Conservation (phyloP, 257 asterid genomes). For the Linderniella brevidens region DNA sequence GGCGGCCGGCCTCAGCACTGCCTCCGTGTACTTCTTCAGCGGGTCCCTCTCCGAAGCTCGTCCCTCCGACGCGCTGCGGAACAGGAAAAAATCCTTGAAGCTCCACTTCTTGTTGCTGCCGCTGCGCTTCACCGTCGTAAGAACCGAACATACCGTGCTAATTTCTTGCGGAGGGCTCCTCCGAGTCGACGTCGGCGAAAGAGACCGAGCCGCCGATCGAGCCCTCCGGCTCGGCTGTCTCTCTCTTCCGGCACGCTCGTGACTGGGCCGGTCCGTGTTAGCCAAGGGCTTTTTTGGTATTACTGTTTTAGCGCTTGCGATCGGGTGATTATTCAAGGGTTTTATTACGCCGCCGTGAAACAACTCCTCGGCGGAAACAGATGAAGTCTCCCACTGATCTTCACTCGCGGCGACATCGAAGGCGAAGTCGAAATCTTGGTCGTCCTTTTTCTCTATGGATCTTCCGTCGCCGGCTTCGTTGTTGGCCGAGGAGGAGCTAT, state of each 20-base stretch:
- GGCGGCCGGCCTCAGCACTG: constrained; percentile 13
- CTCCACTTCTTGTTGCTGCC: constrained; percentile 25
- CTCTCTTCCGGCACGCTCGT: constrained; percentile 9
- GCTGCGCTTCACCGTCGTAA: constrained; percentile 10
- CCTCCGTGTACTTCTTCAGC: constrained; percentile 25
- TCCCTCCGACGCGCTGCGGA: constrained; percentile 41
- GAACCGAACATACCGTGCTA: constrained; percentile 1
- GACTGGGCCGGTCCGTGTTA: too few relatives aligned
- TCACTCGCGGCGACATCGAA: constrained; percentile 24
- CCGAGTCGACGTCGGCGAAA: constrained; percentile 32
- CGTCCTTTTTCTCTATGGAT: too few relatives aligned
- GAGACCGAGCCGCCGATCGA: constrained; percentile 14
- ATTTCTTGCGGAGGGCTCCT: constrained; percentile 11
- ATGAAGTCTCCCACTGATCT: constrained; percentile 19
- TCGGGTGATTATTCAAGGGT: constrained; percentile 21
- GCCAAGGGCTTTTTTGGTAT: too few relatives aligned
- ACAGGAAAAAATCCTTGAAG: constrained; percentile 23
- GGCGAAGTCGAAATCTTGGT: constrained; percentile 19
- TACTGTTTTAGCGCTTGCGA: too few relatives aligned
- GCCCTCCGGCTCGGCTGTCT: constrained; percentile 26
- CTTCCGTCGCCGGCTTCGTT: too few relatives aligned
- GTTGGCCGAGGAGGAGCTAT: too few relatives aligned
- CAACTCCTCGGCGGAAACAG: constrained; percentile 62
- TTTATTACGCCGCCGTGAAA: constrained; percentile 63
- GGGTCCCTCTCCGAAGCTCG: constrained; percentile 28